Percentiles rank a stretch among this genome's conserved stretches.
Conservation (phyloP, 148 eudicot genomes). For the Rhododendron molle region DNA sequence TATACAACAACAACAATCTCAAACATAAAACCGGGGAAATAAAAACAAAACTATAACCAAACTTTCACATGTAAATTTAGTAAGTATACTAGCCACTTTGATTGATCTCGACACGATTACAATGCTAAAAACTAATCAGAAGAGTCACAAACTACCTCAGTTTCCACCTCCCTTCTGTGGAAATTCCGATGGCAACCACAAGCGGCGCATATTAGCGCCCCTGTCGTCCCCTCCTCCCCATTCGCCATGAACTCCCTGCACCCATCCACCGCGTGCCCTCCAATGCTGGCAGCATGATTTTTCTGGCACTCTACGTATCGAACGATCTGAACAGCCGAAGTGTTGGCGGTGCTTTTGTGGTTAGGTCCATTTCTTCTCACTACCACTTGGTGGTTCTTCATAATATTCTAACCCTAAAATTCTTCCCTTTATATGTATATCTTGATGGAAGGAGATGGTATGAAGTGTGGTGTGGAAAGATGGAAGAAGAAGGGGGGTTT, state of each 20-base stretch:
- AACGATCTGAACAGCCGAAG: slow-evolving; percentile 15
- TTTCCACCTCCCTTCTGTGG: slow-evolving; percentile 52
- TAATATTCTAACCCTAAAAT: neutral
- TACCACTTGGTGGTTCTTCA: slow-evolving; percentile 64
- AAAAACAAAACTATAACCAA: neutral
- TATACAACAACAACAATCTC: neutral
- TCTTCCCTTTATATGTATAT: neutral
- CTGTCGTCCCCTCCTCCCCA: slow-evolving; percentile 46
- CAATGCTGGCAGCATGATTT: slow-evolving; percentile 75
- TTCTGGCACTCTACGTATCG: slow-evolving; percentile 68
- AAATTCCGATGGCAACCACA: slow-evolving; percentile 80
- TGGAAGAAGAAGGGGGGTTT: neutral
- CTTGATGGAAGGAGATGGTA: neutral
- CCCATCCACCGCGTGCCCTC: slow-evolving; percentile 84
- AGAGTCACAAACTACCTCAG: slow-evolving; percentile 49
- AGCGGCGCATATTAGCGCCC: slow-evolving; percentile 61
- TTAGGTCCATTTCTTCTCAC: slow-evolving; percentile 33
- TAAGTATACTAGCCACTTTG: neutral
- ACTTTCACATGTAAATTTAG: neutral
- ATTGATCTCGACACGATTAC: neutral
- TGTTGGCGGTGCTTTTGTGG: slow-evolving; percentile 12
- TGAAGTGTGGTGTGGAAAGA: neutral
- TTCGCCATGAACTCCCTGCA: slow-evolving; percentile 80
- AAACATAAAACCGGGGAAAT: neutral
- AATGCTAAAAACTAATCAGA: slow-evolving; percentile 16